phyloP scores from a whole-genome alignment of 208 protist genomes.

The Acanthamoeba castellanii region DNA sequence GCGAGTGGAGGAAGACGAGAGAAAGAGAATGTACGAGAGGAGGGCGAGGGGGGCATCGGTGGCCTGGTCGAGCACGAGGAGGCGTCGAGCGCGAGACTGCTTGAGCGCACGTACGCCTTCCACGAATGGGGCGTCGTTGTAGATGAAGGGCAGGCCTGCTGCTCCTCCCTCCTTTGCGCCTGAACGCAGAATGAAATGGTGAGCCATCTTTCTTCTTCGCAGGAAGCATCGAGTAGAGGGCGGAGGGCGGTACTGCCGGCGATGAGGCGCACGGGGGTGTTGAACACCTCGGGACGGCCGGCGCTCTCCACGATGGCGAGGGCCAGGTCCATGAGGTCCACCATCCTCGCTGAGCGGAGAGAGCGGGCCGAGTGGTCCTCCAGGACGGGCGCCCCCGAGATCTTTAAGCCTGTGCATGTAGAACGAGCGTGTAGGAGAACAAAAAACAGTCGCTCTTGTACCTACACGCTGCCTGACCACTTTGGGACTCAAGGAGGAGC shows the following conservation, averaged over 20 bases:
- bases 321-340: slow-evolving; percentile 1
- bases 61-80: slow-evolving; percentile 42
- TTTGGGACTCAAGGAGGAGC: background rate
- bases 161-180: background rate
- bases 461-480: too few relatives aligned
- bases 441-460: background rate
- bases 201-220: too few relatives aligned
- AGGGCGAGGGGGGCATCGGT: background rate
- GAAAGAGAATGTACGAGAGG: background rate
- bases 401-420: background rate
- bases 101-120: background rate
- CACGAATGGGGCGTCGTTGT: background rate
- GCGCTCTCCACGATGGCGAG: background rate
- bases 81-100: background rate
- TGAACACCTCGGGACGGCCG: background rate
- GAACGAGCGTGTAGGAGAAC: background rate
- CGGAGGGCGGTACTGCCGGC: background rate
- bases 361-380: background rate
- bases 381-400: background rate
- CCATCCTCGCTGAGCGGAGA: background rate
- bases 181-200: background rate
- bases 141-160: background rate
- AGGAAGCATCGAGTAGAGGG: background rate
- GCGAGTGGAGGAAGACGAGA: background rate
- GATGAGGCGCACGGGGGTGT: background rate